A percentile compares a stretch with the other conserved stretches of the same genome.
Conservation (phyloP, 352 stramenopile species). For the Pythium rishiriense region DNA sequence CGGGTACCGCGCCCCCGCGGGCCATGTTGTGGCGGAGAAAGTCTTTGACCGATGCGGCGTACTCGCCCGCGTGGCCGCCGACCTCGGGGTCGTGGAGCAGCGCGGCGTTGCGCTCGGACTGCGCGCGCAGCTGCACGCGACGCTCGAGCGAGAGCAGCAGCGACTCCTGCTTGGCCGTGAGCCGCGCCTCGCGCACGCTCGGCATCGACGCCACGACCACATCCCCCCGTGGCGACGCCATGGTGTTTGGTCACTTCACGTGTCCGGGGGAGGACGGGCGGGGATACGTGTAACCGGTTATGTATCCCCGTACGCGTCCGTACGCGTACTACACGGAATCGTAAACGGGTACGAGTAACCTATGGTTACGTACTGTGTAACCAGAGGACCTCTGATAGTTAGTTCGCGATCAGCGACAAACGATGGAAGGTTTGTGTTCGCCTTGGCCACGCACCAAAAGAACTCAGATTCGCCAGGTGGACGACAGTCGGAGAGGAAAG, state of each 20-base stretch:
- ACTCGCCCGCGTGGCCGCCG: background rate
- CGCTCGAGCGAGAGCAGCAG: slow-evolving; percentile 64
- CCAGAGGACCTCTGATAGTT: background rate
- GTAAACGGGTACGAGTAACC: too few species aligned
- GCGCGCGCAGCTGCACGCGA: slow-evolving; percentile 49
- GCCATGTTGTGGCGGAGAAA: slow-evolving; percentile 34
- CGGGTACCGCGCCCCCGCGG: background rate
- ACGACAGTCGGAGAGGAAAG: too few species aligned
- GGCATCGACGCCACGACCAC: slow-evolving; percentile 15
- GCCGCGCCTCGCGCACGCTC: slow-evolving; percentile 41
- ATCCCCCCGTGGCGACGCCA: background rate
- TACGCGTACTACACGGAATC: too few species aligned
- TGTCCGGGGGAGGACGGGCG: background rate
- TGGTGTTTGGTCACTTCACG: background rate
- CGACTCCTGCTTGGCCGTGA: slow-evolving; percentile 48
- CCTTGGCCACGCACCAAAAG: too few species aligned
- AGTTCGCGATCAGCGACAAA: background rate
- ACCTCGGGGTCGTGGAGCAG: slow-evolving; percentile 28
- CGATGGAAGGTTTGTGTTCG: background rate
- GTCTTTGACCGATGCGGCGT: slow-evolving; percentile 38
- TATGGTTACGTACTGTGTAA: too few species aligned
- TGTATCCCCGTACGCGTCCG: too few species aligned
- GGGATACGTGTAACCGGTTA: too few species aligned
- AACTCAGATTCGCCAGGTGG: background rate
- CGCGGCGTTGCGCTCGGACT: slow-evolving; percentile 46